Conservation (phyloP, 192 early-diverging fungal species). For the Backusella sp. region DNA sequence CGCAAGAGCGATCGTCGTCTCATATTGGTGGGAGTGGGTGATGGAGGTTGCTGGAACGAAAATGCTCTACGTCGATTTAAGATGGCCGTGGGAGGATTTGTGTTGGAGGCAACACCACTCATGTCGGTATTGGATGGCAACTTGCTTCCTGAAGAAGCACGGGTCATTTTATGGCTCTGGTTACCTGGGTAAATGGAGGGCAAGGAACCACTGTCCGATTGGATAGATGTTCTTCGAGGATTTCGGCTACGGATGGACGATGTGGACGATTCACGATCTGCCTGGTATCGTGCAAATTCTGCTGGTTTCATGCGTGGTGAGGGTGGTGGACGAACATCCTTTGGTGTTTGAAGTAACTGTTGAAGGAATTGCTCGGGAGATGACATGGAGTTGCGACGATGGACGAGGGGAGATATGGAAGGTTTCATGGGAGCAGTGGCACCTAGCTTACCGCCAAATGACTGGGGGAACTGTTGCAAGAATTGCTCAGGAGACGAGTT, state of each 20-base stretch:
- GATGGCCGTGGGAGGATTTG: background rate
- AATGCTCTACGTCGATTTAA: conserved; percentile 8
- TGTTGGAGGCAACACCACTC: background rate
- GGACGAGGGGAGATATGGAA: conserved; percentile 18
- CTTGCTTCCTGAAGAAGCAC: background rate
- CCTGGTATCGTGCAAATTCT: conserved; percentile 20
- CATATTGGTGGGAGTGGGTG: background rate
- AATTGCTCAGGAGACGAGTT: conserved; percentile 31
- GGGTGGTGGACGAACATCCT: background rate
- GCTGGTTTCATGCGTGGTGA: conserved; percentile 10
- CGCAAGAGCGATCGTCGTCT: background rate
- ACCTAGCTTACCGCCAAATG: background rate
- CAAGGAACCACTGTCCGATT: conserved; percentile 20
- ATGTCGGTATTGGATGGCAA: background rate
- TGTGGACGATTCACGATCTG: conserved; percentile 26
- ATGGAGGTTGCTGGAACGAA: conserved; percentile 4
- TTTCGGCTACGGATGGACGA: conserved; percentile 26
- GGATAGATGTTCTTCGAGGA: conserved; percentile 28
- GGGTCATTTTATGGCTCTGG: conserved; percentile 2
- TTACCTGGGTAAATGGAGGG: background rate
- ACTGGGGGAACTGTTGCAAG: conserved; percentile 13
- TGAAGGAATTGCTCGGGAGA: conserved; percentile 31
- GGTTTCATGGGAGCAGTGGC: conserved; percentile 16
- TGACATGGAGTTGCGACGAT: conserved; percentile 14
- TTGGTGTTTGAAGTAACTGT: conserved; percentile 14